Conservation (phyloP, 2,329 filamentous ascomycete species). For the Neofusicoccum umdonicola region DNA sequence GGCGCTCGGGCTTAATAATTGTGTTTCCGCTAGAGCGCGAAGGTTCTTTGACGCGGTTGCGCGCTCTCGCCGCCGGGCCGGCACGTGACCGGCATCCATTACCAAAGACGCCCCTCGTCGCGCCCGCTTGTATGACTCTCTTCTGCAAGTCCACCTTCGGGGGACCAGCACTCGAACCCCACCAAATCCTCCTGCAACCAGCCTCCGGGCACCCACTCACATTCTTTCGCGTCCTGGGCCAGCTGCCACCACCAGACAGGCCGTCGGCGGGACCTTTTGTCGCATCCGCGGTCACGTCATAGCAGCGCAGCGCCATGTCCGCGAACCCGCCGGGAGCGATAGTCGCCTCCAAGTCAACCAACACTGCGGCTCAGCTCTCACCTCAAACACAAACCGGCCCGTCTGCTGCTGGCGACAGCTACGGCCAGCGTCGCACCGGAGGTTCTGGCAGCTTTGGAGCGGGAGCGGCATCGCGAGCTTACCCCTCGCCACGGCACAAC, state of each 20-base stretch:
- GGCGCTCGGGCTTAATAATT: neutral
- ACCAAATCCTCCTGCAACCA: neutral
- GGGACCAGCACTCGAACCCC: conserved; percentile 4
- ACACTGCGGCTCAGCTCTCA: conserved; percentile 37
- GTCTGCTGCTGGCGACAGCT: conserved; percentile 43
- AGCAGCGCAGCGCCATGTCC: conserved; percentile 35
- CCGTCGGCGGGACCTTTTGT: neutral
- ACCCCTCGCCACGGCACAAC: conserved; percentile 64
- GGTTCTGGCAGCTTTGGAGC: conserved; percentile 38
- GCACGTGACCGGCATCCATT: neutral
- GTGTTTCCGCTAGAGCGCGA: neutral
- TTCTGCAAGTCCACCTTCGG: conserved; percentile 18
- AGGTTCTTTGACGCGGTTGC: neutral
- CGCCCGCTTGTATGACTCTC: conserved; percentile 10
- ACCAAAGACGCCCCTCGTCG: neutral
- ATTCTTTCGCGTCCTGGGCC: neutral
- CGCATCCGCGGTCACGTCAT: conserved; percentile 12
- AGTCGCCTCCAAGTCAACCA: conserved; percentile 41
- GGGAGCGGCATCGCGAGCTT: conserved; percentile 36
- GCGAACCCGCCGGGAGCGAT: conserved; percentile 43
- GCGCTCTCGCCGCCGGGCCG: neutral
- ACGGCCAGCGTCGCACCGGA: conserved; percentile 43
- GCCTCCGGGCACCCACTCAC: neutral
- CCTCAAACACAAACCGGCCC: conserved; percentile 45
- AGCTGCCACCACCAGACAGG: neutral